Conservation (phyloP, 179 eudicot genomes). For the Corrigiola litoralis region DNA sequence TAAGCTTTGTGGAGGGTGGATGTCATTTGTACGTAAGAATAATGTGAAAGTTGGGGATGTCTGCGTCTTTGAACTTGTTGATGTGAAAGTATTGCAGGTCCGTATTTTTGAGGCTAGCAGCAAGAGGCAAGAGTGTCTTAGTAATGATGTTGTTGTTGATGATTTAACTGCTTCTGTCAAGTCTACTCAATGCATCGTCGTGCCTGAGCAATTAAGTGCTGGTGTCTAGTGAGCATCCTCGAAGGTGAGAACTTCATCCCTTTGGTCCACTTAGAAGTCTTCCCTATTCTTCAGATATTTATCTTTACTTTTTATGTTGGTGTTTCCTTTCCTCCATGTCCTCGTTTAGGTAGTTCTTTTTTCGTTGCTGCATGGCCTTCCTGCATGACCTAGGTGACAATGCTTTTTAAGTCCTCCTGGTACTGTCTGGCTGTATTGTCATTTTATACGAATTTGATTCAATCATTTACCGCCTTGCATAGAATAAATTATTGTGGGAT, state of each 20-base stretch:
- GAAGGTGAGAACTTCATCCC: constrained; percentile 1
- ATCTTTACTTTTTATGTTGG: too few relatives aligned
- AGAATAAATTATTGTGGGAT: too few relatives aligned
- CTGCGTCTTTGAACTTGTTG: constrained; percentile 88
- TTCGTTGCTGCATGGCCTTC: too few relatives aligned
- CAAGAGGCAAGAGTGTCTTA: constrained; percentile 30
- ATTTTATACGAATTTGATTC: too few relatives aligned
- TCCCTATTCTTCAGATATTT: too few relatives aligned
- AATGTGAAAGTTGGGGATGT: constrained; percentile 63
- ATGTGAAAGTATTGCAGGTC: constrained; percentile 64
- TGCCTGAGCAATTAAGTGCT: neutral
- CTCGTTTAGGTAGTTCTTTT: too few relatives aligned
- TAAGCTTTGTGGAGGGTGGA: constrained; percentile 82
- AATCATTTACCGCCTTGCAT: too few relatives aligned
- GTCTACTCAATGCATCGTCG: neutral
- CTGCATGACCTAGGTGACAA: too few relatives aligned
- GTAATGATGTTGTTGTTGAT: constrained; percentile 26
- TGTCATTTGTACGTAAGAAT: constrained; percentile 73
- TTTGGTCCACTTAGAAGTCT: too few relatives aligned
- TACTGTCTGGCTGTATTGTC: too few relatives aligned
- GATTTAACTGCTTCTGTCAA: constrained; percentile 14
- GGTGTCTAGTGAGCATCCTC: neutral
- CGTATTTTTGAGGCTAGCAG: constrained; percentile 46
- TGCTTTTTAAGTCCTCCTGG: too few relatives aligned
- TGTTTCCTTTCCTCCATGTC: too few relatives aligned